Evolutionary conservation across 2,329 filamentous ascomycete species (phyloP).

Genomic region (Alternaria brassicicola): DNA sequence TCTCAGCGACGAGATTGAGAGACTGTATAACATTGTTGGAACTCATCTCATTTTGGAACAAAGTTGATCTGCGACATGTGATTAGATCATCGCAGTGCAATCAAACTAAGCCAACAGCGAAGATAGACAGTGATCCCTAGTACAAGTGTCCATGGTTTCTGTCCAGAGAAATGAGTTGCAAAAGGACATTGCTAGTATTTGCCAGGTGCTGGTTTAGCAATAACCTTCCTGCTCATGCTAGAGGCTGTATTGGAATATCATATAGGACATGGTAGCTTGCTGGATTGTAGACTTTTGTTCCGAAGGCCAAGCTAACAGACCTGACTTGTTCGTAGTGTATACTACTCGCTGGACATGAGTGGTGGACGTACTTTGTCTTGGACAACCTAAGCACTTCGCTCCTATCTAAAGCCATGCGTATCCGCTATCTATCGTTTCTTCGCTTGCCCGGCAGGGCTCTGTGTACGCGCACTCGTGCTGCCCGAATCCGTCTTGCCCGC

Average conservation of each 20-base stretch:
- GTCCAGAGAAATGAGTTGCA: neutral
- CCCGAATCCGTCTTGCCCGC: constrained; percentile 58
- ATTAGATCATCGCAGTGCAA: neutral
- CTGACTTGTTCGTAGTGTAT: neutral
- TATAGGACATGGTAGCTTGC: neutral
- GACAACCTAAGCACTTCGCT: neutral
- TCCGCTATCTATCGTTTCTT: constrained; percentile 28
- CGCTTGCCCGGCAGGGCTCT: constrained; percentile 38
- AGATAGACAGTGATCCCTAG: neutral
- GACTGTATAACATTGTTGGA: neutral
- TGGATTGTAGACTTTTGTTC: neutral
- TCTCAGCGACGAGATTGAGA: neutral
- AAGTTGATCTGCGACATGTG: constrained; percentile 32
- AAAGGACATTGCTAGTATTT: neutral
- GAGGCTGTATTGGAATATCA: neutral
- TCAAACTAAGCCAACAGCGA: too few species aligned
- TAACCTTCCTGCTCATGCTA: neutral
- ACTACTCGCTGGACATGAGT: neutral
- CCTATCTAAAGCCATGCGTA: neutral
- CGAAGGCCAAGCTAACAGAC: neutral
- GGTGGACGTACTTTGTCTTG: neutral
- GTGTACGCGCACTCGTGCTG: constrained; percentile 26
- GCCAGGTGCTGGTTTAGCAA: neutral
- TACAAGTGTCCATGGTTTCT: too few species aligned
- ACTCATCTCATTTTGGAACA: too few species aligned